Percentiles rank a stretch among this genome's conserved stretches.
Evolutionary conservation across 2,329 filamentous ascomycete genomes (phyloP).

Genomic region (Pezicula carpinea): DNA sequence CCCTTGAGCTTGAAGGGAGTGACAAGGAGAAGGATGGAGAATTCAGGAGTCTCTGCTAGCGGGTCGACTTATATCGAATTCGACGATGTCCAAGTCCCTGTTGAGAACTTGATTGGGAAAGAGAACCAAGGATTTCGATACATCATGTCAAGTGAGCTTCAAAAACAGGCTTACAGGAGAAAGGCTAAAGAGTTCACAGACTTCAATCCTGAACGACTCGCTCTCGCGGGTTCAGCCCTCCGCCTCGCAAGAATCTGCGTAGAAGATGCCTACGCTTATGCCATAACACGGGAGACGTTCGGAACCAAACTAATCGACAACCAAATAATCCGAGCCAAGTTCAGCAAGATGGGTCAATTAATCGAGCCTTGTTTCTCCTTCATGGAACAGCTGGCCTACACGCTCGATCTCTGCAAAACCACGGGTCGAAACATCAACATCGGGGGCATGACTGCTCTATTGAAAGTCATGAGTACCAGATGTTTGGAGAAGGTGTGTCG

Average conservation of each 20-base stretch:
- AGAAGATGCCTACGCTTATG: constrained; percentile 47
- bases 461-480: constrained; percentile 47
- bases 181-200: too few relatives aligned
- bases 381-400: constrained; percentile 53
- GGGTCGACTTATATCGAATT: constrained; percentile 50
- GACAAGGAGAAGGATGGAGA: constrained; percentile 49
- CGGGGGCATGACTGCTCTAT: constrained; percentile 45
- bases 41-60: constrained; percentile 63
- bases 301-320: constrained; percentile 52
- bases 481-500: constrained; percentile 48
- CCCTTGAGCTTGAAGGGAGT: constrained; percentile 46
- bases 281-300: constrained; percentile 50
- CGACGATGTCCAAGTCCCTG: constrained; percentile 50
- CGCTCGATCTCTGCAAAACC: constrained; percentile 17
- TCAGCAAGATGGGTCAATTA: constrained; percentile 52
- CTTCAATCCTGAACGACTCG: constrained; percentile 55
- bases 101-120: constrained; percentile 45
- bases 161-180: too few relatives aligned
- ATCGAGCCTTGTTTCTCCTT: constrained; percentile 60
- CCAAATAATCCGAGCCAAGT: constrained; percentile 55
- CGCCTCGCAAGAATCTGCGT: constrained; percentile 52
- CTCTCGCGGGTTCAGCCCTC: constrained; percentile 51
- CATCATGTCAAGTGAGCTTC: constrained; percentile 46
- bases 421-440: constrained; percentile 31
- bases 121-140: constrained; percentile 52